phyloP scores from a whole-genome alignment of 805 yeast species.

The Wickerhamiella australiensis region DNA sequence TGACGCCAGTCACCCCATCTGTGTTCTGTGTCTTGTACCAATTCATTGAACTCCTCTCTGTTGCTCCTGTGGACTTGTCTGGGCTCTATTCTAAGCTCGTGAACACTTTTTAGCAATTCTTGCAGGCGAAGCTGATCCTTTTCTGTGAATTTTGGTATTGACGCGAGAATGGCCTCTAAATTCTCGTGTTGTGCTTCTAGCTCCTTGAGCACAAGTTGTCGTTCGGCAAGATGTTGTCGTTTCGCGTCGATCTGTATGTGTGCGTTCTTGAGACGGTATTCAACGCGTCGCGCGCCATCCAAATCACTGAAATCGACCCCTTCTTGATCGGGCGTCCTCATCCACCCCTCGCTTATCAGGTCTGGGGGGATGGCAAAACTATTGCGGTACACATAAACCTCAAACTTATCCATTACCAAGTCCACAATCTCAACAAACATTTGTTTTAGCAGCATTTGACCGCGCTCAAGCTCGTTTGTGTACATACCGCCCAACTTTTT shows the following conservation, averaged over 20 bases:
- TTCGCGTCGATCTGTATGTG: background rate
- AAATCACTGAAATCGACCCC: constrained; percentile 24
- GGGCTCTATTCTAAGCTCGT: background rate
- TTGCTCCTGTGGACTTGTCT: background rate
- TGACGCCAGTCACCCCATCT: no score
- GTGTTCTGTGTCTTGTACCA: background rate
- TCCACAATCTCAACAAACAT: constrained; percentile 67
- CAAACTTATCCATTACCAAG: constrained; percentile 70
- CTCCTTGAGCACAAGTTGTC: background rate
- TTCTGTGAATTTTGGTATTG: background rate
- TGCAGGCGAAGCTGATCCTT: background rate
- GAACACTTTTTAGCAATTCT: background rate
- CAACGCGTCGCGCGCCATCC: background rate
- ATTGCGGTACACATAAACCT: constrained; percentile 67
- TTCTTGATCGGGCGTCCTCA: constrained; percentile 58
- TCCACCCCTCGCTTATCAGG: constrained; percentile 50
- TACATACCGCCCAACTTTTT: constrained; percentile 25
- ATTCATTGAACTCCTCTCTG: background rate
- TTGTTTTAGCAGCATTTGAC: constrained; percentile 67
- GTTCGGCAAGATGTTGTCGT: background rate
- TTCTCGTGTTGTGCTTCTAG: constrained; percentile 1
- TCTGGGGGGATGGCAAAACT: constrained; percentile 59
- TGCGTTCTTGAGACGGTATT: background rate
- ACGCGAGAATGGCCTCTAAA: background rate
- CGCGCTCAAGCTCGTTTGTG: constrained; percentile 27